Percentiles rank a stretch among this genome's conserved stretches.
Conservation (phyloP, 345 rosid species). For the Populus simonii region DNA sequence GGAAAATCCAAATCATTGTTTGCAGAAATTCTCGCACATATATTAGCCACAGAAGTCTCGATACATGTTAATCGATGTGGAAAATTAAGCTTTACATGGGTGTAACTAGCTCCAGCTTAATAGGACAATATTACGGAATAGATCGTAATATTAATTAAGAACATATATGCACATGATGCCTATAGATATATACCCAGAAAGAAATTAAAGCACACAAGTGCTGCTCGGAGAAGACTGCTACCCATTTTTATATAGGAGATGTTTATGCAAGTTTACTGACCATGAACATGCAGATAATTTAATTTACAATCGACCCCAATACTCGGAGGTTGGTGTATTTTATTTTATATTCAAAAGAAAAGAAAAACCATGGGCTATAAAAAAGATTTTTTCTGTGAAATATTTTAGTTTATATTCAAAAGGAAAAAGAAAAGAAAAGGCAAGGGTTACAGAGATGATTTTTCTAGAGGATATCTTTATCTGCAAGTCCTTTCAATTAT, state of each 20-base stretch:
- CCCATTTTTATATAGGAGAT: too few species aligned
- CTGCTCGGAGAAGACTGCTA: neutral
- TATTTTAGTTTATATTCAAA: too few species aligned
- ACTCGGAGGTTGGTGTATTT: too few species aligned
- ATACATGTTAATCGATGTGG: neutral
- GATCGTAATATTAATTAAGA: too few species aligned
- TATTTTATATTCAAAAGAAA: too few species aligned
- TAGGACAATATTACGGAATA: neutral
- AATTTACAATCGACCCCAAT: too few species aligned
- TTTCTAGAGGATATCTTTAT: neutral
- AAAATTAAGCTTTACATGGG: neutral
- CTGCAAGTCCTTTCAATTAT: neutral
- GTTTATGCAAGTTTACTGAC: too few species aligned
- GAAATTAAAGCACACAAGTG: neutral
- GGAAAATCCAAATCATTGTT: neutral
- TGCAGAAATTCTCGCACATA: neutral
- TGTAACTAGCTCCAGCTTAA: neutral
- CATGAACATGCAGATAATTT: neutral
- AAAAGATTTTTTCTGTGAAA: too few species aligned
- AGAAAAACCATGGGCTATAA: too few species aligned
- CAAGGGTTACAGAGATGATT: neutral
- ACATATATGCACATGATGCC: neutral
- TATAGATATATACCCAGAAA: neutral
- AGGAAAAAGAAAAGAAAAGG: neutral
- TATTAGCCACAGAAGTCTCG: neutral